phyloP scores from a whole-genome alignment of 1,284 basidiomycete genomes.

The Salmacisia buchloeana region DNA sequence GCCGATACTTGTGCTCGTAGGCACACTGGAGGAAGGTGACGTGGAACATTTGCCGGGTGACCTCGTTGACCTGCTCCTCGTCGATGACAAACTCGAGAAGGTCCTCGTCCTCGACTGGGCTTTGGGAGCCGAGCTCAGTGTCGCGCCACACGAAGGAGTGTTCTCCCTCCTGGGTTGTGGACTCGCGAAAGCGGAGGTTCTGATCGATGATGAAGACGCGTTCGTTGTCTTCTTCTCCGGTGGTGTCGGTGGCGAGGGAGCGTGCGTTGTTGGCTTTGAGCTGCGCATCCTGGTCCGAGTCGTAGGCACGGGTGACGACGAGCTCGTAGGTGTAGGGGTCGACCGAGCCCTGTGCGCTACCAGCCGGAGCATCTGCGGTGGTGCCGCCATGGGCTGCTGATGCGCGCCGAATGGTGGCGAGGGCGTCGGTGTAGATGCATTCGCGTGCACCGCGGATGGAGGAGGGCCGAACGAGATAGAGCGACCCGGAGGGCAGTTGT shows the following conservation, averaged over 20 bases:
- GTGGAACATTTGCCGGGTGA: conserved; percentile 78
- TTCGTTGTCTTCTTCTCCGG: conserved; percentile 66
- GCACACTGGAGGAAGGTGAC: conserved; percentile 89
- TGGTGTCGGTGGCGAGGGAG: neutral
- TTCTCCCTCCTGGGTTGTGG: conserved; percentile 38
- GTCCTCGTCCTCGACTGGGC: conserved; percentile 56
- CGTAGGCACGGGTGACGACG: conserved; percentile 89
- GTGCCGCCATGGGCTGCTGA: neutral
- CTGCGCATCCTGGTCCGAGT: conserved; percentile 84
- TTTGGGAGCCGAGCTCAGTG: conserved; percentile 25
- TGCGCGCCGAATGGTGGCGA: conserved; percentile 79
- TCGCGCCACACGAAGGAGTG: conserved; percentile 61
- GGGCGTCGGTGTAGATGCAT: conserved; percentile 98
- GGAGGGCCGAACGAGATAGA: conserved; percentile 84
- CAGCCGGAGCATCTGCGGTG: neutral
- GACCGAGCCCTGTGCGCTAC: neutral
- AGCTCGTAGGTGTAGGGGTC: conserved; percentile 85
- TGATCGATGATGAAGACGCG: conserved; percentile 83
- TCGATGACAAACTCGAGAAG: conserved; percentile 72
- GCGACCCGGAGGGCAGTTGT: conserved; percentile 84
- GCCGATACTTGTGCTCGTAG: conserved; percentile 61
- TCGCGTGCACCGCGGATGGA: conserved; percentile 85
- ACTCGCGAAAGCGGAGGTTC: conserved; percentile 66
- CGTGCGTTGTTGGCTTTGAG: neutral
- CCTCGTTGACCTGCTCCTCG: conserved; percentile 63